phyloP scores from a whole-genome alignment of 345 rosid genomes.

The Euphorbia pulcherrima region DNA sequence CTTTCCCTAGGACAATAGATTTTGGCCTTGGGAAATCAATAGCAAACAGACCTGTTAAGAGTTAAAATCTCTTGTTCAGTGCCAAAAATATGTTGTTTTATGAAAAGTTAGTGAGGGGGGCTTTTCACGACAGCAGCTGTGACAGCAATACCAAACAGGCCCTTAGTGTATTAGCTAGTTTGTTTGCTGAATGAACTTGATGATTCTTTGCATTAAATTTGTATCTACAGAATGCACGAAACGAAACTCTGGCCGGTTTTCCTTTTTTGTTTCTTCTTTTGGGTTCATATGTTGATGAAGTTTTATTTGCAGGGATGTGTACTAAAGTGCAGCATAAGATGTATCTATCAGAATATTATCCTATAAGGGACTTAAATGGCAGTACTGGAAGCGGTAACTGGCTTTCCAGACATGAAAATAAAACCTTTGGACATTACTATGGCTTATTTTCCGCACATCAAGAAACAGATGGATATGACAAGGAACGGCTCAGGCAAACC shows the following conservation, averaged over 20 bases:
- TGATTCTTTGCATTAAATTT: background rate
- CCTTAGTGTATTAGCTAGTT: background rate
- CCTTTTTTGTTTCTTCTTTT: background rate
- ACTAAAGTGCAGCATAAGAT: slow-evolving; percentile 59
- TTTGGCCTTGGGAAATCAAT: too few species aligned
- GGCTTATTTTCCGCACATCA: slow-evolving; percentile 33
- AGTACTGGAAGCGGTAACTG: slow-evolving; percentile 41
- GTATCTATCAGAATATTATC: slow-evolving; percentile 46
- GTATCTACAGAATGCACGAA: background rate
- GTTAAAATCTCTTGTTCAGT: too few species aligned
- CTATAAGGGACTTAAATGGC: slow-evolving; percentile 49
- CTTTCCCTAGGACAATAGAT: too few species aligned
- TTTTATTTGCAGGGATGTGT: slow-evolving; percentile 47
- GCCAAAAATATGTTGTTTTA: too few species aligned
- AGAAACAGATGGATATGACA: slow-evolving; percentile 31
- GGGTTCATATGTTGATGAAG: background rate
- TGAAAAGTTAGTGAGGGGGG: too few species aligned
- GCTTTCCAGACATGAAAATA: slow-evolving; percentile 38
- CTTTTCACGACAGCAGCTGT: too few species aligned
- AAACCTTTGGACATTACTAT: slow-evolving; percentile 34
- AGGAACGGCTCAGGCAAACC: slow-evolving; percentile 55
- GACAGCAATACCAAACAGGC: too few species aligned
- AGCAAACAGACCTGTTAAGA: too few species aligned
- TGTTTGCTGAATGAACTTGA: background rate
- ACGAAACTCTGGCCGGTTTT: background rate